Evolutionary conservation across 176 grass and related monocot species (phyloP).

Genomic region (Ensete glaucum): DNA sequence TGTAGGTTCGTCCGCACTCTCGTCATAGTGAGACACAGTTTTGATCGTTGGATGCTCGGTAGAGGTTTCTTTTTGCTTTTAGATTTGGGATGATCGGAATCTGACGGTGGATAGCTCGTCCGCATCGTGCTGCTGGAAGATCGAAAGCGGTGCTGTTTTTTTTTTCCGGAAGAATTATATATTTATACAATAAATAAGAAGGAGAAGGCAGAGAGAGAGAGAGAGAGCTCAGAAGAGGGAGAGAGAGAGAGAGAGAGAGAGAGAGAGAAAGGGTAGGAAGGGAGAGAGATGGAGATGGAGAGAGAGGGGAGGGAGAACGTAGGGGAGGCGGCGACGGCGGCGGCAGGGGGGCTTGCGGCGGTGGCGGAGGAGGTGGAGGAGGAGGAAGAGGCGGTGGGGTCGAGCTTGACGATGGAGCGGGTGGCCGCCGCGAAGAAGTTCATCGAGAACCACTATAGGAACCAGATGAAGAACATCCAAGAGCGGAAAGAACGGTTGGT

Average conservation of each 20-base stretch:
- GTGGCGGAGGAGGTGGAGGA: slow-evolving; percentile 34
- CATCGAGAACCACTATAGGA: slow-evolving; percentile 96
- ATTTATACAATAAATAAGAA: slow-evolving; percentile 2
- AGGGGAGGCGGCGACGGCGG: slow-evolving; percentile 19
- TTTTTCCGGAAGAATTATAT: not conserved
- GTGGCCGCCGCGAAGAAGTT: slow-evolving; percentile 96
- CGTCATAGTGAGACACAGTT: too few relatives aligned
- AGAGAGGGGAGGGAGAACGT: slow-evolving; percentile 40
- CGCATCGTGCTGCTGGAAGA: too few relatives aligned
- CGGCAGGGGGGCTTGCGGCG: slow-evolving; percentile 26
- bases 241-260: slow-evolving; percentile 11
- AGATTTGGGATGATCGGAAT: not conserved
- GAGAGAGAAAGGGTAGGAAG: not conserved
- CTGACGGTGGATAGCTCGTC: not conserved
- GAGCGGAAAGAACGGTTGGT: slow-evolving; percentile 80
- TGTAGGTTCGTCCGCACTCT: not conserved
- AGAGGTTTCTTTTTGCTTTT: too few relatives aligned
- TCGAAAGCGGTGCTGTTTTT: too few relatives aligned
- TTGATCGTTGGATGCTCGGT: too few relatives aligned
- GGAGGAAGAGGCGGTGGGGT: slow-evolving; percentile 37
- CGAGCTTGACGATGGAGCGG: slow-evolving; percentile 90
- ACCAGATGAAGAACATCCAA: slow-evolving; percentile 87
- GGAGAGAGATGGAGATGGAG: slow-evolving; percentile 21
- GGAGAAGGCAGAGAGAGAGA: not conserved
- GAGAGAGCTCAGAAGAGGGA: not conserved